Evolutionary conservation across 257 asterid species (phyloP).

Genomic region (Hygrophila difformis): DNA sequence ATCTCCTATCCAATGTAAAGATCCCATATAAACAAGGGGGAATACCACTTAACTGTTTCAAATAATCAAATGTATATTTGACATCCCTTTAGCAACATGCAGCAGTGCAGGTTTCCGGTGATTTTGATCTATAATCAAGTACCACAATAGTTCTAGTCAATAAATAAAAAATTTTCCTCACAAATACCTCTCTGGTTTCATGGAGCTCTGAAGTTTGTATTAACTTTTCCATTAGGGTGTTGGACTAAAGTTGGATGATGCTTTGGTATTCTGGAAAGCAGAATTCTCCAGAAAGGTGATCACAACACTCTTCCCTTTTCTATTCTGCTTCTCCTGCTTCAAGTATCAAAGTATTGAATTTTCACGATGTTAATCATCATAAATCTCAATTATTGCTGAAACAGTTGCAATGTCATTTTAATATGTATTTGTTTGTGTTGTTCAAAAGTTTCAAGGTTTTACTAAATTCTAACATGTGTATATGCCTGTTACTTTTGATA

Average conservation of each 20-base stretch:
- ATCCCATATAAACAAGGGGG: no score
- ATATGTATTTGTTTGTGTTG: neutral
- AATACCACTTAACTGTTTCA: no score
- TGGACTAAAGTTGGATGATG: constrained; percentile 95
- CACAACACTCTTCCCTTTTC: neutral
- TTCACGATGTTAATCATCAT: constrained; percentile 1
- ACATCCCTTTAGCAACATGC: no score
- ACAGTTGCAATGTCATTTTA: constrained; percentile 1
- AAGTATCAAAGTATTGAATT: constrained; percentile 5
- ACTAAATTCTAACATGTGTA: neutral
- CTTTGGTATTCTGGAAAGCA: constrained; percentile 93
- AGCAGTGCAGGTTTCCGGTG: no score
- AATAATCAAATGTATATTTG: no score
- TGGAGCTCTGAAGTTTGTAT: no score
- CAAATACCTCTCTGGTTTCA: no score
- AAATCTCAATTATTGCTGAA: constrained; percentile 4
- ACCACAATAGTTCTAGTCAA: no score
- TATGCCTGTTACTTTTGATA: neutral
- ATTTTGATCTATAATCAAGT: no score
- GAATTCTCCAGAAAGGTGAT: constrained; percentile 86
- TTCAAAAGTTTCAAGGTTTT: neutral
- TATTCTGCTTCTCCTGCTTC: constrained; percentile 6
- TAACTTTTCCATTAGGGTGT: constrained; percentile 45
- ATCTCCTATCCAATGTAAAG: no score
- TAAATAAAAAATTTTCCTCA: no score